Percentiles rank a stretch among this genome's conserved stretches.
phyloP scores from a whole-genome alignment of 2,329 filamentous ascomycete species.

The Cadophora sp. region DNA sequence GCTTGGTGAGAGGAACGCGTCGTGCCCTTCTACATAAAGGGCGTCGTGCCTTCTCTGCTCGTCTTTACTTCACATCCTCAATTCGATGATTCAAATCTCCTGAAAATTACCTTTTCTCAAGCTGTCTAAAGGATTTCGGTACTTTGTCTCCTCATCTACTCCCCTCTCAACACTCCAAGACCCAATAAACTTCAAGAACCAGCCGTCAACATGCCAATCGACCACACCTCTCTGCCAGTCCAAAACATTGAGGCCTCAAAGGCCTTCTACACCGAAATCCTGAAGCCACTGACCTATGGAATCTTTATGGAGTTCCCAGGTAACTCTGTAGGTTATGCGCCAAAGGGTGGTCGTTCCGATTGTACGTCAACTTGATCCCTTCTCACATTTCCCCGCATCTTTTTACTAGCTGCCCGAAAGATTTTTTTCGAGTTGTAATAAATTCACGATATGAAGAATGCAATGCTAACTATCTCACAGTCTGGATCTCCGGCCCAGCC shows the following conservation, averaged over 20 bases:
- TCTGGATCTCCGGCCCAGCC: constrained; percentile 1
- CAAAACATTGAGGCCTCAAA: not conserved
- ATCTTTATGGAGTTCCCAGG: constrained; percentile 13
- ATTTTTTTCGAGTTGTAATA: too few relatives aligned
- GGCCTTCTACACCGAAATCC: constrained; percentile 7
- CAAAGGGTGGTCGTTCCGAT: constrained; percentile 1
- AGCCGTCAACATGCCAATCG: constrained; percentile 12
- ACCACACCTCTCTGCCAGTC: constrained; percentile 16
- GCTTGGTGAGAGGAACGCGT: not conserved
- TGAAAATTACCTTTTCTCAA: not conserved
- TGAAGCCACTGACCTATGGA: constrained; percentile 2
- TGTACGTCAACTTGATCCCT: not conserved
- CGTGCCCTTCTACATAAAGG: not conserved
- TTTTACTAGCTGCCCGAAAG: too few relatives aligned
- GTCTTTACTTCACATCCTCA: not conserved
- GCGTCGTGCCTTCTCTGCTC: not conserved
- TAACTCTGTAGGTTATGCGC: not conserved
- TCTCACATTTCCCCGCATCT: not conserved
- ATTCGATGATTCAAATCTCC: not conserved
- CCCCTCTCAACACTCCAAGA: not conserved
- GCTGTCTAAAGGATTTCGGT: not conserved
- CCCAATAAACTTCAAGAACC: not conserved
- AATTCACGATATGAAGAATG: too few relatives aligned
- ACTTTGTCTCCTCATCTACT: not conserved
- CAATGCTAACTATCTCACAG: not conserved